Evolutionary conservation across 352 stramenopile genomes (phyloP), one percentile per base, ranked within the genome.

Genomic region (Blastocystis hominis): DNA sequence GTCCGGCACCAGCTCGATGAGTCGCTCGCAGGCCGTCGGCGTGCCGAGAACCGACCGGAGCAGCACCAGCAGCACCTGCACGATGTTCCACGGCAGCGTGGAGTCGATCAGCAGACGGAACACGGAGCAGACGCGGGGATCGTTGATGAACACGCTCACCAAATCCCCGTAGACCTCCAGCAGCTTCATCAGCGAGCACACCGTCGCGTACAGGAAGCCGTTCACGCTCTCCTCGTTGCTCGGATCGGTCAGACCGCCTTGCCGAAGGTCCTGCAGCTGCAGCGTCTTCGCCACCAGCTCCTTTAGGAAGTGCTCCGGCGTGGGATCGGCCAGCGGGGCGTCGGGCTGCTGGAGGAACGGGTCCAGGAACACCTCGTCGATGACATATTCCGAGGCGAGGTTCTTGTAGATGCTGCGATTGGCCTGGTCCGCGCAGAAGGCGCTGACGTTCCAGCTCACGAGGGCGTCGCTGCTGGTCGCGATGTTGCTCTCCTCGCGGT

Each of bases 331-430:
- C n/a, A 80, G 70, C 20, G 38, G 38, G 17, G 42, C 13, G 42
- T 80, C 53, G 13, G 70, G 70, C 13, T 63, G 46, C 30, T 62
- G 42, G 20, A 80, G 50, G 44, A 80, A 80, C 10, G 70, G 70
- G n/a, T 17, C 55, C n/a, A 80, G 30, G 44, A 80, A 80, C 44
- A 80, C 70, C 17, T 80, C 70, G 42, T 80, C 70, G 38, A 80
- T 46, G 42, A 80, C 63, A 7, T 64, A 80, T 6, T 80, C 70
- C 5, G 13, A 24, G 0, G 20, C 38, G 3, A 80, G 70, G 42
- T 80, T 80, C 53, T 40, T n/a, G 20, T 80, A 80, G 13, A 80
- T 62, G 6, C 36, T 9, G 40, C 53, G 70, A 42, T 80, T 63
- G 3, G 42, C 50, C 5, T 63, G 42, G 9, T 36, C 13, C 0